Conservation (phyloP, 2,329 filamentous ascomycete genomes). For the Ophiocordyceps camponoti-leonardi region DNA sequence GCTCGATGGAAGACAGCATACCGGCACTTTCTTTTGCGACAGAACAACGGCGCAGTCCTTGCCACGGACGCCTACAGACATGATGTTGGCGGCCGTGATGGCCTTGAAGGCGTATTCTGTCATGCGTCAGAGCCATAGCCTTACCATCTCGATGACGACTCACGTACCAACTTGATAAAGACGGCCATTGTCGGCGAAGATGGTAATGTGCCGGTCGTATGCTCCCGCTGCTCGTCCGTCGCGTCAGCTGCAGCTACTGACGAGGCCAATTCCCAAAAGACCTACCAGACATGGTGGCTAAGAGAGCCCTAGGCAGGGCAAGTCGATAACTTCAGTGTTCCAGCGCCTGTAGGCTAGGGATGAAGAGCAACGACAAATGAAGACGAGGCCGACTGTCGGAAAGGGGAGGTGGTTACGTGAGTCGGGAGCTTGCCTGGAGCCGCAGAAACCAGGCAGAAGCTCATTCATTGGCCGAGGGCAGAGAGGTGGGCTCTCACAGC, state of each 20-base stretch:
- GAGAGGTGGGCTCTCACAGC: constrained; percentile 7
- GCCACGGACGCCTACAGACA: constrained; percentile 85
- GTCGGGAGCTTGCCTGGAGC: constrained; percentile 29
- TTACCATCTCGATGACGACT: too few species aligned
- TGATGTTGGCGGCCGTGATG: constrained; percentile 98
- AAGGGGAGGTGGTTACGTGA: constrained; percentile 27
- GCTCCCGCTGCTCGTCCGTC: constrained; percentile 36
- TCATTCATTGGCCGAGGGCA: constrained; percentile 7
- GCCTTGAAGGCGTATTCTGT: constrained; percentile 99
- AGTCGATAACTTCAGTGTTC: not conserved
- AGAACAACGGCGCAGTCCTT: constrained; percentile 95
- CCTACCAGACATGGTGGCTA: constrained; percentile 35
- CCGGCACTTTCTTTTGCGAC: constrained; percentile 98
- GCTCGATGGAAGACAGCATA: constrained; percentile 30
- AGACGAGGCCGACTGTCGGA: constrained; percentile 1
- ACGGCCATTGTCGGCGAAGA: constrained; percentile 97
- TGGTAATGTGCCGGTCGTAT: constrained; percentile 98
- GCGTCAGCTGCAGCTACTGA: constrained; percentile 7
- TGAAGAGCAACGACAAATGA: not conserved
- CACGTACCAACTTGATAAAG: constrained; percentile 97
- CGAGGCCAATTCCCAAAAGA: constrained; percentile 3
- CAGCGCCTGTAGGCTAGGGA: not conserved
- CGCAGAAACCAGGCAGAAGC: constrained; percentile 12
- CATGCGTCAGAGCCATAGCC: not conserved
- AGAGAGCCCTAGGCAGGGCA: not conserved